These are phyloP conservation scores for Lenwebbia sp. DNA, from an alignment of 345 rosid genomes.

Conservation along the genomic window DNA sequence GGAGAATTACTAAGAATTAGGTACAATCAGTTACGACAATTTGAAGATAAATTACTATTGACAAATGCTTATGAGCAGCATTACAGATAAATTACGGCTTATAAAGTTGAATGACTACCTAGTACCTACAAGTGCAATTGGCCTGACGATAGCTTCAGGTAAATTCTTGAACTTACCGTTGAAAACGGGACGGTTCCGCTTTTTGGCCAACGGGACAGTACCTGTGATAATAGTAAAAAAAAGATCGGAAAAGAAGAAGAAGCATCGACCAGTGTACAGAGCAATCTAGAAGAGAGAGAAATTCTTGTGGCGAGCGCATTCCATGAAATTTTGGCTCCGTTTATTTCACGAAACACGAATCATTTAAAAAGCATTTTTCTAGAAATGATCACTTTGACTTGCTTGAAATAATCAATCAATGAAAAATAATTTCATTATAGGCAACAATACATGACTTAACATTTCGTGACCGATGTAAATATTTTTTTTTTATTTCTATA, in stretches of 20 bases:
- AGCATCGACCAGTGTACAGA: not conserved
- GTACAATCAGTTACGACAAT: not conserved
- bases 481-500: not conserved
- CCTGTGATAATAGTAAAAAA: not conserved
- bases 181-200: not conserved
- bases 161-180: not conserved
- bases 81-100: not conserved
- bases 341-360: accelerated
- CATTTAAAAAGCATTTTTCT: accelerated
- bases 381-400: accelerated
- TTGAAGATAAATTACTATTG: not conserved
- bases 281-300: not conserved
- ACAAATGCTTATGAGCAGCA: accelerated
- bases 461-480: not conserved
- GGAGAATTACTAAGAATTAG: not conserved
- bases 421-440: accelerated
- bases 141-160: not conserved
- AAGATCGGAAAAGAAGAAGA: not conserved
- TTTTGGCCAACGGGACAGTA: not conserved
- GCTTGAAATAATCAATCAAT: not conserved
- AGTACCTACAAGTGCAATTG: not conserved
- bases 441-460: not conserved
- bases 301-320: accelerated
- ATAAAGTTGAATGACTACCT: not conserved
- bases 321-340: accelerated